Percentiles rank a stretch among this genome's conserved stretches.
Conservation (phyloP, 148 eudicot species). For the Persicaria maculosa region DNA sequence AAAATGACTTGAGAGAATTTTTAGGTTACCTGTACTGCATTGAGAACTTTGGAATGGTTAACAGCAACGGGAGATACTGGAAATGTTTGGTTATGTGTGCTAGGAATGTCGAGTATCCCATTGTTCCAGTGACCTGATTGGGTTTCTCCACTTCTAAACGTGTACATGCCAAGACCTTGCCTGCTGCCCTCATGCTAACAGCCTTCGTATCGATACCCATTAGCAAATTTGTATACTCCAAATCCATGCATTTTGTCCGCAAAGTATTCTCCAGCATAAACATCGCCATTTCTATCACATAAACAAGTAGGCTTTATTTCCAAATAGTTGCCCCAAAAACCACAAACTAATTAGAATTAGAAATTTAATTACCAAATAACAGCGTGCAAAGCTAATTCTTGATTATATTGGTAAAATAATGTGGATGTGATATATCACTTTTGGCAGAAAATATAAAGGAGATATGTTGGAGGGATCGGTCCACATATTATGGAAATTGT, state of each 20-base stretch:
- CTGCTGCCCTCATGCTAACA: constrained; percentile 96
- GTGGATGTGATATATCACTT: background rate
- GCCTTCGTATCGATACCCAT: constrained; percentile 88
- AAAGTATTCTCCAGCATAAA: constrained; percentile 92
- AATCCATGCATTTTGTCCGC: constrained; percentile 98
- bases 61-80: constrained; percentile 86
- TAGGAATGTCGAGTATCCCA: constrained; percentile 76
- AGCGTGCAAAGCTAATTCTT: background rate
- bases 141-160: constrained; percentile 85
- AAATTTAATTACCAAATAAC: background rate
- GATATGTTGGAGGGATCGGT: background rate
- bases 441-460: background rate
- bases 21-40: constrained; percentile 37
- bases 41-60: constrained; percentile 89
- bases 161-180: constrained; percentile 96
- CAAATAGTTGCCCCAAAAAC: background rate
- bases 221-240: constrained; percentile 77
- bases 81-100: constrained; percentile 57
- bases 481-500: background rate
- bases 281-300: constrained; percentile 62
- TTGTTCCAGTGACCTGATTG: constrained; percentile 94
- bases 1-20: background rate
- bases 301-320: background rate
- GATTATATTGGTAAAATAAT: background rate
- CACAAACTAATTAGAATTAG: background rate